Evolutionary conservation across 2,329 filamentous ascomycete species (phyloP), one percentile per base, ranked within the genome.

Genomic region (Colletotrichum filicis): DNA sequence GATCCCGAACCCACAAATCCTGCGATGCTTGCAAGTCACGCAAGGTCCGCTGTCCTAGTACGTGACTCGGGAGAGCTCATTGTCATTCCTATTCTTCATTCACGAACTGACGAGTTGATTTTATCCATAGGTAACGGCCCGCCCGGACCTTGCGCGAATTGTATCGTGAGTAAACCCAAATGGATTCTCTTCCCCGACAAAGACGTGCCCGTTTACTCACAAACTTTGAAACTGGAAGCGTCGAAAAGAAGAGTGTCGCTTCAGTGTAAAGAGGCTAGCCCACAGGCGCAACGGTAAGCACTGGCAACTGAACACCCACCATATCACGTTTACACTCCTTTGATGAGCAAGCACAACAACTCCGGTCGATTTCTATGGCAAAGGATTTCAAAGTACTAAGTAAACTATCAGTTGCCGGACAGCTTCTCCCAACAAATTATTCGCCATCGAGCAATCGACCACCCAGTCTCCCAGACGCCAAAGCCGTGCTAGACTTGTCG

Each of bases 1-100:
- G 49, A 61, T 14, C 62, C 12, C 68, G 68, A 58, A 66, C 60
- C n/a, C 77, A 77, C 68, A 82, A 78, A 72, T 79, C 81, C 6
- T 85, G 83, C 76, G 82, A 84, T 75, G 76, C 78, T 53, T 85
- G 83, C 76, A 83, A 83, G 74, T 70, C 76, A n/a, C 81, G 83
- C 53, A 85, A 85, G 74, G 83, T 84, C 24, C 81, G 82, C 64
- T 85, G 82, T 74, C 78, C 79, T 24, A 79, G 83, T 84, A 77
- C 64, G 79, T 75, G 32, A 26, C 42, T 11, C 60, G 63, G 59
- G 35, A 52, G 19, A 49, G 42, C 42, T 49, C 8, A 11, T 49
- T 49, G 42, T 3, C 42, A 49, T 49, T 22, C 19, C 42, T 9
- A 9, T 22, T n/a, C 42, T 8, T 49, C 19, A 8, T 1, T 16